phyloP scores from a whole-genome alignment of 306 rosid genomes.

The Psophocarpus tetragonolobus region DNA sequence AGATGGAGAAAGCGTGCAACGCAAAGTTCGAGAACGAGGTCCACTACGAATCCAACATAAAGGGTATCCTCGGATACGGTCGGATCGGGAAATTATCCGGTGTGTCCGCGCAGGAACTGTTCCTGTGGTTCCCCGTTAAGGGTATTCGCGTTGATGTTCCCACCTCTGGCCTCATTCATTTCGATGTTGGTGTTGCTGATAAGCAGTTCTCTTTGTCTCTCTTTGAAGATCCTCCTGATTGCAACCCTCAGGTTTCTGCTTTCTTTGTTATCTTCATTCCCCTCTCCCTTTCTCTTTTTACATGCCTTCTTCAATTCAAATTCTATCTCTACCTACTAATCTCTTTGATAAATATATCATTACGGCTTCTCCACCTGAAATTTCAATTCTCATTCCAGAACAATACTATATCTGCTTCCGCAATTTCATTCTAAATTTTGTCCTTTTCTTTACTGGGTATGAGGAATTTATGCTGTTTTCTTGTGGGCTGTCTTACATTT shows the following conservation, averaged over 20 bases:
- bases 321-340: too few relatives aligned
- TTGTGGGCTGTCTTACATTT: not conserved
- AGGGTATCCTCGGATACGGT: constrained; percentile 58
- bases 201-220: constrained; percentile 85
- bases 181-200: constrained; percentile 89
- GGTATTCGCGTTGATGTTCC: constrained; percentile 81
- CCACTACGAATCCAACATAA: constrained; percentile 73
- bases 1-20: constrained; percentile 62
- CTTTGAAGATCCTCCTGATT: constrained; percentile 74
- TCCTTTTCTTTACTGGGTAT: not conserved
- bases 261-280: too few relatives aligned
- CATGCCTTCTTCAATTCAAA: too few relatives aligned
- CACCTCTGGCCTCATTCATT: constrained; percentile 72
- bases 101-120: constrained; percentile 80
- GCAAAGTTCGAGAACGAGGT: constrained; percentile 93
- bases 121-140: constrained; percentile 85
- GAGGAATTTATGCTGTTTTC: not conserved
- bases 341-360: too few relatives aligned
- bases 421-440: too few relatives aligned
- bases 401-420: too few relatives aligned
- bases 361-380: too few relatives aligned
- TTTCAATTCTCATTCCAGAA: not conserved
- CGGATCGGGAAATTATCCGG: constrained; percentile 71
- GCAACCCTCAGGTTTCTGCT: constrained; percentile 49
- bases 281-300: too few relatives aligned